Evolutionary conservation across 345 rosid genomes (phyloP), one percentile per base, ranked within the genome.

Genomic region (Dipteronia sinensis): DNA sequence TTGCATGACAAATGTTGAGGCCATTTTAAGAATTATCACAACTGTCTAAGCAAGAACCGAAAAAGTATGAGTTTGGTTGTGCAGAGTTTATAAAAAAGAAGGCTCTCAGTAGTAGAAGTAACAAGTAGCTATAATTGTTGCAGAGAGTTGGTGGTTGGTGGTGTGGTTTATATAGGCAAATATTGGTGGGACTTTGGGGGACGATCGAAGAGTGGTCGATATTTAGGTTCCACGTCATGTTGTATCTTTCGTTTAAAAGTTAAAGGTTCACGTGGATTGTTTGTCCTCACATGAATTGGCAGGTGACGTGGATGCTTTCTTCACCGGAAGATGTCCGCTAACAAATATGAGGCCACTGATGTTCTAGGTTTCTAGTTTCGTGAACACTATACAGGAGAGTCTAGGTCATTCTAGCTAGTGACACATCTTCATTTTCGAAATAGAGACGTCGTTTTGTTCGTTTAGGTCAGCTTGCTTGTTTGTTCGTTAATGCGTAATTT

Each of bases 1-100:
- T 23, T 90, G 95, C 84, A 90, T 73, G 40, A 67, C 66, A 3
- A 77, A 49, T 0, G 86, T 71, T 10, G 46, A 7, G 38, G 91
- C 88, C 90, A 91, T 90, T 63, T 59, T 59, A 25, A 4, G 46
- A 10, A 46, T 46, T 46, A 42, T 10, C 2, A 19, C 6, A 42
- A 4, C 38, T 34, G 4, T 34, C 38, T 34, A 34, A 34, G 6
- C 38, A 34, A 34, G 38, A 34, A 34, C 38, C 38, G 38, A 34
- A 34, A 34, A 34, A 34, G 38, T 34, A 34, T 34, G 3, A 16
- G 55, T 13, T 49, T 13, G 55, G 17, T 49, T 13, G 38, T 34
- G 38, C 38, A 34, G 38, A 34, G 38, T 34, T 34, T 34, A n/a
- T n/a, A n/a, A 34, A 34, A 34, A 34, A 34, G 38, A 34, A 34